Percentiles rank a stretch among this genome's conserved stretches.
These are phyloP conservation scores for Cystobasidiaceae sp. DNA, from an alignment of 1,284 basidiomycete genomes.

Conservation along the genomic window DNA sequence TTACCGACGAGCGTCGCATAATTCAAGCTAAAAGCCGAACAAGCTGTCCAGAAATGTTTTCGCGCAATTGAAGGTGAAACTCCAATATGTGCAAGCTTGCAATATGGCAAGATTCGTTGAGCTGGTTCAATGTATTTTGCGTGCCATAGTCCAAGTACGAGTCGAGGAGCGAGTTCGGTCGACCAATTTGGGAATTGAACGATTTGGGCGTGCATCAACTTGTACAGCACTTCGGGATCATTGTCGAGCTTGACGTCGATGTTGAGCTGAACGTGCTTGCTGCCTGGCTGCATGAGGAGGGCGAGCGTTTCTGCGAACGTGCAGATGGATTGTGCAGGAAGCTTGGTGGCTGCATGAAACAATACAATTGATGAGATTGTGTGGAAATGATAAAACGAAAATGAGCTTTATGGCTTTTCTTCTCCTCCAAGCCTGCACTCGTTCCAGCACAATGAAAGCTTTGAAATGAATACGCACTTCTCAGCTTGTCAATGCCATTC, in stretches of 20 bases:
- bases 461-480: no score
- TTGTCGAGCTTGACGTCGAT: slow-evolving; percentile 73
- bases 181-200: slow-evolving; percentile 68
- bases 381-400: no score
- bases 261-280: slow-evolving; percentile 78
- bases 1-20: slow-evolving; percentile 68
- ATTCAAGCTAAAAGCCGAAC: slow-evolving; percentile 80
- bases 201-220: slow-evolving; percentile 72
- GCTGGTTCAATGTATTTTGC: slow-evolving; percentile 80
- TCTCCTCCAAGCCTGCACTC: no score
- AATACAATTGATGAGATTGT: no score
- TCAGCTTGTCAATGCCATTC: slow-evolving; percentile 72
- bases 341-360: slow-evolving; percentile 32
- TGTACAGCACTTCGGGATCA: slow-evolving; percentile 78
- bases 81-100: slow-evolving; percentile 81
- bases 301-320: slow-evolving; percentile 76
- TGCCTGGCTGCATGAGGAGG: slow-evolving; percentile 72
- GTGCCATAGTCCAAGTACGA: slow-evolving; percentile 79
- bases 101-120: slow-evolving; percentile 68
- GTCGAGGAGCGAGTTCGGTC: slow-evolving; percentile 74
- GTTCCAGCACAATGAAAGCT: no score
- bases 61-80: slow-evolving; percentile 59
- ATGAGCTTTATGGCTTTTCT: no score
- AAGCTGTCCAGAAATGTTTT: slow-evolving; percentile 84
- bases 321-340: slow-evolving; percentile 64